Percentiles rank a stretch among this genome's conserved stretches.
These are phyloP conservation scores for Dictyostelium gargantuum DNA, from an alignment of 208 protist species.

Conservation along the genomic window DNA sequence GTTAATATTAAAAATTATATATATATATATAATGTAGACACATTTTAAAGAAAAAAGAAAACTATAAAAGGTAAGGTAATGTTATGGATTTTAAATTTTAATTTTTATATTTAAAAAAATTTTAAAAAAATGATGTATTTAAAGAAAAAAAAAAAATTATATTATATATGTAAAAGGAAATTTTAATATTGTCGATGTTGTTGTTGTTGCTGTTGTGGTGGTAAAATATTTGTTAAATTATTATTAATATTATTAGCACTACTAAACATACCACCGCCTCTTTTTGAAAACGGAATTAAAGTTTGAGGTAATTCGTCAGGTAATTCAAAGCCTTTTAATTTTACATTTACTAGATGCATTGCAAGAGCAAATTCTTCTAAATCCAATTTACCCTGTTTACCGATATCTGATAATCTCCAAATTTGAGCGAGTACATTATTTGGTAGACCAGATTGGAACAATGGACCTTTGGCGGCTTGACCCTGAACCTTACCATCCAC, in stretches of 20 bases:
- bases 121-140: too few species aligned
- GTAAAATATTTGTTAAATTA: background rate
- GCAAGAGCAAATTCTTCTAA: conserved; percentile 72
- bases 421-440: conserved; percentile 66
- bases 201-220: background rate
- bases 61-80: too few species aligned
- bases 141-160: too few species aligned
- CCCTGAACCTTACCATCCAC: conserved; percentile 36
- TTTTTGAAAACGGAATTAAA: conserved; percentile 52
- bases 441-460: conserved; percentile 67
- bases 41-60: too few species aligned
- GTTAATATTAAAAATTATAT: too few species aligned
- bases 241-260: background rate
- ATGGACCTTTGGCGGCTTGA: background rate
- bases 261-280: background rate
- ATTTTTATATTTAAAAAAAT: too few species aligned
- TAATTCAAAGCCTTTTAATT: background rate
- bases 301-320: conserved; percentile 7
- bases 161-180: too few species aligned
- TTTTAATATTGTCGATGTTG: background rate
- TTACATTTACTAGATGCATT: conserved; percentile 65
- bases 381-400: conserved; percentile 76
- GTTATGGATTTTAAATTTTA: too few species aligned
- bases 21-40: too few species aligned
- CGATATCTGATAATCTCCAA: conserved; percentile 80